Conservation (phyloP, 768 basidiomycete species). For the Trametes villosa region DNA sequence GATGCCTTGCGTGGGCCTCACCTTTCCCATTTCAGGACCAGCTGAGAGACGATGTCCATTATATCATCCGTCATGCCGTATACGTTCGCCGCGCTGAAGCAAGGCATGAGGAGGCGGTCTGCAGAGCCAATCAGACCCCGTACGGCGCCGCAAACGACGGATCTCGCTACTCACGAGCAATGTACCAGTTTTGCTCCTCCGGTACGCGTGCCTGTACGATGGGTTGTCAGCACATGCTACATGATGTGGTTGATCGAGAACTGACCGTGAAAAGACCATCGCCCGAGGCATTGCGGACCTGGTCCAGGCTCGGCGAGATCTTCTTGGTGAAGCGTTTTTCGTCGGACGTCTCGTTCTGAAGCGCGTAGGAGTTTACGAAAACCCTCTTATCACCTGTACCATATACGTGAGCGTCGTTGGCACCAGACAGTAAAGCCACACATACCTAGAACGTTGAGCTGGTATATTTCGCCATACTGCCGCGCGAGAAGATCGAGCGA, state of each 20-base stretch:
- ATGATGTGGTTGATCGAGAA: constrained; percentile 21
- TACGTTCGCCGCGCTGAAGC: constrained; percentile 46
- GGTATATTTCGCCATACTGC: constrained; percentile 49
- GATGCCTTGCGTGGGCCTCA: constrained; percentile 14
- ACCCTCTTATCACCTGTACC: constrained; percentile 32
- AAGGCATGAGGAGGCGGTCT: constrained; percentile 47
- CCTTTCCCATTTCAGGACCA: constrained; percentile 50
- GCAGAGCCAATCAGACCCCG: not conserved
- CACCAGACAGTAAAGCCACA: not conserved
- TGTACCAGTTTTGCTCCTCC: constrained; percentile 52
- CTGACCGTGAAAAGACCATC: constrained; percentile 47
- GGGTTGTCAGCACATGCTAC: constrained; percentile 28
- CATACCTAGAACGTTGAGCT: constrained; percentile 42
- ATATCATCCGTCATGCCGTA: constrained; percentile 51
- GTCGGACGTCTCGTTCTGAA: constrained; percentile 47
- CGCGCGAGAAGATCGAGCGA: constrained; percentile 42
- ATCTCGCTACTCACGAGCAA: constrained; percentile 41
- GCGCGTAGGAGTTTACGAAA: constrained; percentile 39
- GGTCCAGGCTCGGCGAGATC: constrained; percentile 35
- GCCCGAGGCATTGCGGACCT: constrained; percentile 41
- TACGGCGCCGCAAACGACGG: too few relatives aligned
- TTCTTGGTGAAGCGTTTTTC: constrained; percentile 48
- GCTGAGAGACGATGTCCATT: constrained; percentile 49
- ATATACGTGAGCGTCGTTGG: not conserved
- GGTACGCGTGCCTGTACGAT: constrained; percentile 31